These are phyloP conservation scores for Golubevia pallescens DNA, from an alignment of 1,284 basidiomycete species.

Conservation along the genomic window DNA sequence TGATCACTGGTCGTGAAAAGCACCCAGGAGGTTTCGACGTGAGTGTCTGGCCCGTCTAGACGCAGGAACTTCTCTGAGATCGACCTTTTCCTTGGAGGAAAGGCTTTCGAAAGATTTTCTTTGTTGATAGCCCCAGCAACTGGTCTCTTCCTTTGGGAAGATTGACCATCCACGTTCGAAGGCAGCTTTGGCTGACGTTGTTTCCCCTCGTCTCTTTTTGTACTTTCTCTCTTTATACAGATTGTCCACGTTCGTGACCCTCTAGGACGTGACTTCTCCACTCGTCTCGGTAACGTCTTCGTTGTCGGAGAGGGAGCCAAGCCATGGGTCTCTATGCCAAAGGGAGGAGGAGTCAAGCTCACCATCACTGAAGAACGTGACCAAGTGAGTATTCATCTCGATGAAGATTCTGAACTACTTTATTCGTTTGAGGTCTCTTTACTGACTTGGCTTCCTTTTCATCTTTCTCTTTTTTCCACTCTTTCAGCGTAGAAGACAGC, in stretches of 20 bases:
- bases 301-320: slow-evolving; percentile 94
- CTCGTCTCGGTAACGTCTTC: slow-evolving; percentile 93
- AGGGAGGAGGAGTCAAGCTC: slow-evolving; percentile 96
- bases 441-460: neutral
- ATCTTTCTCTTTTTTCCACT: neutral
- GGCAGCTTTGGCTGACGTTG: slow-evolving; percentile 50
- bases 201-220: slow-evolving; percentile 60
- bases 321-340: slow-evolving; percentile 95
- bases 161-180: slow-evolving; percentile 10
- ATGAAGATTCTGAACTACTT: neutral
- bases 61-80: neutral
- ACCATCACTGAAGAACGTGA: slow-evolving; percentile 67
- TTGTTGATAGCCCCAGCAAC: slow-evolving; percentile 9
- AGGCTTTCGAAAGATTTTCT: neutral
- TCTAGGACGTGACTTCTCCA: slow-evolving; percentile 77
- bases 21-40: slow-evolving; percentile 98
- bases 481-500: slow-evolving; percentile 11
- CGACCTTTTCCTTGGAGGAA: neutral
- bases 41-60: slow-evolving; percentile 9
- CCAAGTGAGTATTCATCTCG: slow-evolving; percentile 25
- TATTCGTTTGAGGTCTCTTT: neutral
- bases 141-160: slow-evolving; percentile 1
- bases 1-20: slow-evolving; percentile 94
- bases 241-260: slow-evolving; percentile 86
- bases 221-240: neutral